phyloP scores from a whole-genome alignment of 306 rosid species.

The Acacia melanoxylon region DNA sequence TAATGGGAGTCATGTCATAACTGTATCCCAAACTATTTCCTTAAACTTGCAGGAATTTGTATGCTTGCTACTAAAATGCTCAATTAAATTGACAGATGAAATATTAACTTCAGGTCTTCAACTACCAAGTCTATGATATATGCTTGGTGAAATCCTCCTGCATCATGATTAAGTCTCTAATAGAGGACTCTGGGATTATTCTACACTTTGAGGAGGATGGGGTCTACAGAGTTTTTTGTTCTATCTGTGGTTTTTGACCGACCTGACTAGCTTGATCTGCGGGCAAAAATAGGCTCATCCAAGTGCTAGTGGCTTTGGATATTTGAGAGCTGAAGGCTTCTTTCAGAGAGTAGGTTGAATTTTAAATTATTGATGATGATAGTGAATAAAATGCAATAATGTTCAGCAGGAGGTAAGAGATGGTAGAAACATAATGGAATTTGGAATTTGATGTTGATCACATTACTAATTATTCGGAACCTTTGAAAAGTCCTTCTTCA shows the following conservation, averaged over 20 bases:
- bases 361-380: slow-evolving; percentile 54
- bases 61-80: background rate
- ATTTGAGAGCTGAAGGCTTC: slow-evolving; percentile 79
- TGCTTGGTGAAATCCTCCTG: background rate
- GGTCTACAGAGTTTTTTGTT: background rate
- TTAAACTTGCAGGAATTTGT: background rate
- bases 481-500: background rate
- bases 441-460: slow-evolving; percentile 21
- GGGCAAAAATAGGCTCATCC: too few relatives aligned
- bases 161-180: too few relatives aligned
- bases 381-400: slow-evolving; percentile 46
- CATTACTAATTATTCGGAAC: background rate
- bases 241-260: too few relatives aligned
- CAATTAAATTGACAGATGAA: background rate
- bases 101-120: background rate
- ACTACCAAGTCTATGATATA: background rate
- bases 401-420: slow-evolving; percentile 51
- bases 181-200: background rate
- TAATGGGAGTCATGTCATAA: background rate
- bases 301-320: slow-evolving; percentile 43
- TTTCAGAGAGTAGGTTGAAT: slow-evolving; percentile 52
- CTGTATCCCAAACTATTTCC: background rate
- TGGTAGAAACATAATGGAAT: slow-evolving; percentile 70
- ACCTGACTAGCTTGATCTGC: too few relatives aligned
- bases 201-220: background rate